Evolutionary conservation across 441 rosid genomes (phyloP).

Genomic region (Rhodomyrtus psidioides): DNA sequence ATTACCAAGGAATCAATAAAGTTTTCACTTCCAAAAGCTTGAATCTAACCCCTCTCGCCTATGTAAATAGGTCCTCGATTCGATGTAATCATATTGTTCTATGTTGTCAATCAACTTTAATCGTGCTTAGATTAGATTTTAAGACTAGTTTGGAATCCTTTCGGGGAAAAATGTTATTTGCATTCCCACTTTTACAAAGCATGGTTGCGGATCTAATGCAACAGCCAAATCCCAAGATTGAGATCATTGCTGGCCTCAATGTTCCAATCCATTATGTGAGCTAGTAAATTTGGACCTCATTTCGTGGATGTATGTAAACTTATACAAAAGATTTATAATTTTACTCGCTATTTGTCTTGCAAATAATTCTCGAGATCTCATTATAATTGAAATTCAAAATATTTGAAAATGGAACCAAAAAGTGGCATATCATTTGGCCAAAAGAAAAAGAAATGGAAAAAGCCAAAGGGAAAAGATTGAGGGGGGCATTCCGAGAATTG

Average conservation of each 20-base stretch:
- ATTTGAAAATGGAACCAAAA: not conserved
- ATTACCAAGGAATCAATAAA: not conserved
- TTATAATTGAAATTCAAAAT: not conserved
- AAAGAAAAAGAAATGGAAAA: not conserved
- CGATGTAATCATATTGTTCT: not conserved
- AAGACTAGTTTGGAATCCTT: not conserved
- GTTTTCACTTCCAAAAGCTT: not conserved
- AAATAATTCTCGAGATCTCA: not conserved
- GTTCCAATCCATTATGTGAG: not conserved
- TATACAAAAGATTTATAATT: not conserved
- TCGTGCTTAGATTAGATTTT: not conserved
- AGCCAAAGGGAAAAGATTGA: rapidly evolving
- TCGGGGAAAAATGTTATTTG: too few relatives aligned
- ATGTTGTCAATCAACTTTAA: not conserved
- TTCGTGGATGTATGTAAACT: rapidly evolving
- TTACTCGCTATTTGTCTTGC: not conserved
- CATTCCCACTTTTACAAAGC: not conserved
- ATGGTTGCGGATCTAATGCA: not conserved
- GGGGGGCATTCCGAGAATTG: slow-evolving; percentile 3
- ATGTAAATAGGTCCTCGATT: rapidly evolving
- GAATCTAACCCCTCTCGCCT: not conserved
- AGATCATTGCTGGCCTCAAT: not conserved
- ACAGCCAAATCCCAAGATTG: not conserved
- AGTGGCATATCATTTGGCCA: not conserved
- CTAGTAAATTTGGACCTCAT: not conserved